A percentile compares a stretch with the other conserved stretches of the same genome.
Evolutionary conservation across 176 grass and related monocot species (phyloP).

Genomic region (Ensete glaucum): DNA sequence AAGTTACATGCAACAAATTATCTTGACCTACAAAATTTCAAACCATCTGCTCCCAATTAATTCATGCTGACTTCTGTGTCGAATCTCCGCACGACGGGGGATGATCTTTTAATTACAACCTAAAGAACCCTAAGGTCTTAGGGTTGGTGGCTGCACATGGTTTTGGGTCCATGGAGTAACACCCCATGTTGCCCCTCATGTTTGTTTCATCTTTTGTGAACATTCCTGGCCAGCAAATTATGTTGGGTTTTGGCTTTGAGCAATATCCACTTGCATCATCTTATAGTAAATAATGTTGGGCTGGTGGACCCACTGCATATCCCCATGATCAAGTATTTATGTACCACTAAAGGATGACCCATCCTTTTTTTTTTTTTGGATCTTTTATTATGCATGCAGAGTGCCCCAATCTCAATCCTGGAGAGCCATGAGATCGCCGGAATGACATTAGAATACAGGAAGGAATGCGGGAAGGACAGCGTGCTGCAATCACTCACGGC

Average conservation of each 20-base stretch:
- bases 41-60: background rate
- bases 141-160: background rate
- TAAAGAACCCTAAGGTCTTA: background rate
- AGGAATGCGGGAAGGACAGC: conserved; percentile 79
- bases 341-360: background rate
- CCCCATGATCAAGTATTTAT: background rate
- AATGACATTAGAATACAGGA: conserved; percentile 95
- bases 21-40: background rate
- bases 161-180: background rate
- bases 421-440: conserved; percentile 91
- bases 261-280: background rate
- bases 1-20: background rate
- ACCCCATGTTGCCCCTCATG: background rate
- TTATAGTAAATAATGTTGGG: no score
- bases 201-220: no score
- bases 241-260: background rate
- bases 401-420: conserved; percentile 84
- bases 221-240: background rate
- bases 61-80: background rate
- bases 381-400: conserved; percentile 33
- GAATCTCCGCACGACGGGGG: background rate
- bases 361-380: background rate
- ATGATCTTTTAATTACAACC: background rate
- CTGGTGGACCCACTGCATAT: no score
- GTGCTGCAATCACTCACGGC: conserved; percentile 73